Evolutionary conservation across 306 rosid species (phyloP).

Genomic region (Begonia masoniana): DNA sequence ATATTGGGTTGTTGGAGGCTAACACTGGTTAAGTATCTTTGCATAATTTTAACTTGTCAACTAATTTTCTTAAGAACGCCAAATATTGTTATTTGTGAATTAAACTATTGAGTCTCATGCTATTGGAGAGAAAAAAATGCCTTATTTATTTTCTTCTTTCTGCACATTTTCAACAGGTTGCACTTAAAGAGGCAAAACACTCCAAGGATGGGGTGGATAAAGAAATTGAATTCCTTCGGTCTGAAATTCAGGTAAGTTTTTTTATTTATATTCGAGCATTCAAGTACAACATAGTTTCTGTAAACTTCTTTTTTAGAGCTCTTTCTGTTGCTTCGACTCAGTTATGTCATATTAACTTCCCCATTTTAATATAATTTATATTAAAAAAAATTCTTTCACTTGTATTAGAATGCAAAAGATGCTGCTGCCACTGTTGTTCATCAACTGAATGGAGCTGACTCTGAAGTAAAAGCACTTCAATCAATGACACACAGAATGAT

Average conservation of each 20-base stretch:
- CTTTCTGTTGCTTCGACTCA: slow-evolving; percentile 5
- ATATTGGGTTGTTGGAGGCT: no score
- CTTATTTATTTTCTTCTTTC: no score
- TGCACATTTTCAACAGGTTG: slow-evolving; percentile 39
- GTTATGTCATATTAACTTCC: no score
- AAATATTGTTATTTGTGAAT: no score
- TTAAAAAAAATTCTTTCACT: slow-evolving; percentile 8
- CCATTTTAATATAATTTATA: no score
- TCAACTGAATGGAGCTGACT: slow-evolving; percentile 66
- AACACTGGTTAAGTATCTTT: no score
- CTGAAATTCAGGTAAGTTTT: slow-evolving; percentile 47
- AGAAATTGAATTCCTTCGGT: slow-evolving; percentile 48
- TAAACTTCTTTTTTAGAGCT: no score
- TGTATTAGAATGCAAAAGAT: slow-evolving; percentile 59
- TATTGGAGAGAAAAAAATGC: no score
- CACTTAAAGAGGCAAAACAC: slow-evolving; percentile 66
- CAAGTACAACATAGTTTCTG: no score
- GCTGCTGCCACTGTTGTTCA: slow-evolving; percentile 35
- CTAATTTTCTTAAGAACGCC: no score
- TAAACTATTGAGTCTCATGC: no score
- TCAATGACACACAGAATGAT: slow-evolving; percentile 96
- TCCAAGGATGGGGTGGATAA: slow-evolving; percentile 48
- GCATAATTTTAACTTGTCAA: no score
- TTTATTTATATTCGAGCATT: neutral
- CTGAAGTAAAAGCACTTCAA: slow-evolving; percentile 76